Base-by-base conservation (phyloP, 2,329 filamentous ascomycete species). In the Fonsecaea erecta region DNA sequence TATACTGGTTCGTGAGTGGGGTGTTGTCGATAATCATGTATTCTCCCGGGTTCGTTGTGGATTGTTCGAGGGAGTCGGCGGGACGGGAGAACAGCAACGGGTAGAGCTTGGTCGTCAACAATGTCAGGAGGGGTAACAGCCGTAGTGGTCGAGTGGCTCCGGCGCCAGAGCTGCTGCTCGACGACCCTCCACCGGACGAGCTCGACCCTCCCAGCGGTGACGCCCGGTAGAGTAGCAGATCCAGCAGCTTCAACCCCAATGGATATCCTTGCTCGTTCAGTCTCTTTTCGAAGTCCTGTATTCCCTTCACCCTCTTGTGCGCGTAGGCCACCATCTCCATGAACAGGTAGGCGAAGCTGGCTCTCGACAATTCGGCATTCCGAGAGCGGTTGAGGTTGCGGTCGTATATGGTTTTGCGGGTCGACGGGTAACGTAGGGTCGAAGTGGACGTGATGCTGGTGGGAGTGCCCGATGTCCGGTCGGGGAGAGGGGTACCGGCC, bases 1-100 rank as follows among this genome's bases (percentile, higher is more conserved):
- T 90, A 80, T 95, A 98, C 68, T 90, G 89, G 79, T 97, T 98
- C 43, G 98, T 94, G 57, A 98, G 84, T 24, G 95, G 95, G 77
- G 98, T 95, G 79, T 99, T 98, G 80, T 99, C 95, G 73, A 93
- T 92, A 73, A 99, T 95, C 94, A 99, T 98, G 83, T 98, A 99
- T 82, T 98, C 94, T 72, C 95, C 92, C 8, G 92, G 89, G 59
- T 93, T 94, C 73, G 91, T 89, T 60, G 88, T 88, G 65, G 88
- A 92, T 80, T 95, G 93, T 81, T 99, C 95, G 64, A 99, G 88
- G 18, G 92, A 90, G 80, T 98, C 94, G 30, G 95, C 95, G 62
- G 93, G 89, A 1, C 94, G 90, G 40, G 87, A 88, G 78, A 99
- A 99, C 55, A 99, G 90, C 78, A 96, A 91, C 71, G 90, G 88